A percentile compares a stretch with the other conserved stretches of the same genome.
Evolutionary conservation across 2,329 filamentous ascomycete species (phyloP).

Genomic region (Chaetomium strumarium): DNA sequence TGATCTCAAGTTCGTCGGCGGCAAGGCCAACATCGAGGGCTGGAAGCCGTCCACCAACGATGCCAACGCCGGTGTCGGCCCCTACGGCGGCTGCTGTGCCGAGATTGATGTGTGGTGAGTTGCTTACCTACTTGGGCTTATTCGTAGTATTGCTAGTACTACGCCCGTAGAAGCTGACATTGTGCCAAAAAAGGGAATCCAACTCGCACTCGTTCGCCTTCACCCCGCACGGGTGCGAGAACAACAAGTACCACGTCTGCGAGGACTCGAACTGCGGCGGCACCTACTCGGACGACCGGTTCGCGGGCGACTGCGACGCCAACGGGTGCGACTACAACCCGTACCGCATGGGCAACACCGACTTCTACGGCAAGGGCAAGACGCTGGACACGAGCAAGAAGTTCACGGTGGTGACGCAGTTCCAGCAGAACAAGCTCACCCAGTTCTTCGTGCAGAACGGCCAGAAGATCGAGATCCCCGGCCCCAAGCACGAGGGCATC

Average conservation of each 20-base stretch:
- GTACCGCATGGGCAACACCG: constrained; percentile 50
- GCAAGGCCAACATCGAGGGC: constrained; percentile 41
- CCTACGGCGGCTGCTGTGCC: constrained; percentile 44
- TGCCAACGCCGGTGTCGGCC: constrained; percentile 40
- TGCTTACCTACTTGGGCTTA: not conserved
- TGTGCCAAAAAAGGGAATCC: constrained; percentile 50
- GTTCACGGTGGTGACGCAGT: constrained; percentile 35
- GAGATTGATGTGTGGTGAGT: constrained; percentile 48
- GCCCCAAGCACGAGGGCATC: constrained; percentile 30
- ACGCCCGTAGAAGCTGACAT: not conserved
- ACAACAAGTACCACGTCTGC: constrained; percentile 36
- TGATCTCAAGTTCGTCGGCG: constrained; percentile 46
- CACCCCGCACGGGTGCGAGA: constrained; percentile 53
- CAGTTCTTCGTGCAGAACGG: constrained; percentile 53
- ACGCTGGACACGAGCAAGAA: constrained; percentile 52
- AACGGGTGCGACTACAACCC: constrained; percentile 57
- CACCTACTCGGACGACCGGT: constrained; percentile 39
- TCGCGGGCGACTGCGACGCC: constrained; percentile 50
- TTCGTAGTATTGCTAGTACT: not conserved
- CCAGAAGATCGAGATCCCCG: constrained; percentile 40
- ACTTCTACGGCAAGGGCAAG: constrained; percentile 50
- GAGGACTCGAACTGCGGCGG: constrained; percentile 38
- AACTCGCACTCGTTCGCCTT: constrained; percentile 52
- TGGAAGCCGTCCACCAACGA: constrained; percentile 43
- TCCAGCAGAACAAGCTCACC: constrained; percentile 39